Base-by-base conservation (phyloP, 495 filamentous ascomycete species). In the Podospora australis region DNA sequence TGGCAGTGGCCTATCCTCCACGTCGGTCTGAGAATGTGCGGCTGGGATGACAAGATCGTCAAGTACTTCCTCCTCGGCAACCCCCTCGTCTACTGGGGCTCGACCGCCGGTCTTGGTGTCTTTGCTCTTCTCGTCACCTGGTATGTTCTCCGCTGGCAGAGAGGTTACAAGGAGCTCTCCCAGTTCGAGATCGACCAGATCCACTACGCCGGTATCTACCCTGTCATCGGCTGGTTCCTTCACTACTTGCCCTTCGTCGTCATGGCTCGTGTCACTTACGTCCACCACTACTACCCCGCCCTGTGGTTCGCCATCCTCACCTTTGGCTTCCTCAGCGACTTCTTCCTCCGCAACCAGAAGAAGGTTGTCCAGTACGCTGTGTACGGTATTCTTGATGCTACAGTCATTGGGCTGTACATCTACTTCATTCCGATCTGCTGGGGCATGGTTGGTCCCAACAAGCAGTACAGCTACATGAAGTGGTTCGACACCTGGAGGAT, bases 41-140 rank as follows among this genome's bases (percentile, higher is more conserved):
- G 90, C 57, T 98, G 92, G 92, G 92, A 96, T 56, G 90, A 96
- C 58, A 80, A 81, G 57, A 89, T 88, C 45, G 79, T 95, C 67
- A 98, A 98, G 66, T 98, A 98, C 71, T 97, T 96, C 75, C 81
- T 98, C 41, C 87, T 98, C 48, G 92, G 92, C 51, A 98, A 98
- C 68, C 92, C 92, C 6, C 66, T 91, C 41, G 87, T 97, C 38
- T 98, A 98, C 75, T 97, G 90, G 92, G 87, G 84, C 54, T 88
- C 85, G 38, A 96, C 91, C 19, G 78, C 78, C 25, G 82, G 81
- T 41, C 78, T 98, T 21, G 82, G 77, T 50, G 59, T 81, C 46
- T 86, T 97, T 48, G 81, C 71, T 23, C 54, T 83, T 20, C 67
- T 95, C 41, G 70, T 92, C 19, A 60, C 75, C 32, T 95, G 88